phyloP scores from a whole-genome alignment of 306 rosid genomes.

The Senna tora region DNA sequence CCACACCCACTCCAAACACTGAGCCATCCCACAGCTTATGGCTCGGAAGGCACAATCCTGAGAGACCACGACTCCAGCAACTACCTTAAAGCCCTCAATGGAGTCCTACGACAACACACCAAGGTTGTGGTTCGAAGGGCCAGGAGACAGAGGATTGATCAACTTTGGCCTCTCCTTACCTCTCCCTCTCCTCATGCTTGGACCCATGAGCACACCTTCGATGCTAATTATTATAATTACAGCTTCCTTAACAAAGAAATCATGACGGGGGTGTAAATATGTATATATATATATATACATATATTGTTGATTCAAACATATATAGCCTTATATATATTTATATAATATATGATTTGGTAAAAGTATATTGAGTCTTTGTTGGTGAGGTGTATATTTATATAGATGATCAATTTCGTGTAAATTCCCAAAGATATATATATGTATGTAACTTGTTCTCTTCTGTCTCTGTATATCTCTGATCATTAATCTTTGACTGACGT shows the following conservation, averaged over 20 bases:
- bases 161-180: conserved; percentile 55
- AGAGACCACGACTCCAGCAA: conserved; percentile 77
- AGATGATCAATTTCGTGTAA: background rate
- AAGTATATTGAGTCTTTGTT: background rate
- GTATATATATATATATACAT: background rate
- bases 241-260: conserved; percentile 45
- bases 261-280: conserved; percentile 44
- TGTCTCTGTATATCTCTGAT: too few species aligned
- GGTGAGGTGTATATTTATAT: background rate
- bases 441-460: background rate
- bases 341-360: background rate
- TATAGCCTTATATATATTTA: too few species aligned
- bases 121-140: conserved; percentile 37
- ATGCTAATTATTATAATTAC: background rate
- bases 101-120: conserved; percentile 45
- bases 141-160: conserved; percentile 37
- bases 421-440: background rate
- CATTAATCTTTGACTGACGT: background rate
- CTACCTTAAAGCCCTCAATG: conserved; percentile 64
- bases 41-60: conserved; percentile 66
- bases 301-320: too few species aligned
- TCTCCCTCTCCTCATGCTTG: conserved; percentile 60
- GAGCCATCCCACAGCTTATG: conserved; percentile 68
- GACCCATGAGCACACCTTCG: conserved; percentile 45
- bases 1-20: conserved; percentile 74